Conservation (phyloP, 176 grass and related monocot genomes). For the Juncus inflexus region DNA sequence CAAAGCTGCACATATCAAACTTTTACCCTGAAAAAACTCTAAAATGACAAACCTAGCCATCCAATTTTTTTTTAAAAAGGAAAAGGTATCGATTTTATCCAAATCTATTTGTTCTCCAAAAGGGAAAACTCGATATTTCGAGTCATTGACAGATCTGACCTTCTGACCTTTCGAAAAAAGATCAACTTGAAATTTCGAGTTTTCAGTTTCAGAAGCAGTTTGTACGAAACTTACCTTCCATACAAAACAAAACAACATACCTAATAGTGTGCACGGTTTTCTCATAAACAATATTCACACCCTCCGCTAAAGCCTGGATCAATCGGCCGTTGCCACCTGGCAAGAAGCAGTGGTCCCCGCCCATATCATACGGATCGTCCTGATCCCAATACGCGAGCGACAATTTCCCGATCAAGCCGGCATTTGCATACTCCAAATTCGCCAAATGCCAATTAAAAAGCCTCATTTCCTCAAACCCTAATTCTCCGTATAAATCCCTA, state of each 20-base stretch:
- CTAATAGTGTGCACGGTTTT: conserved; percentile 87
- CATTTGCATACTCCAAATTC: conserved; percentile 96
- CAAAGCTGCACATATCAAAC: no score
- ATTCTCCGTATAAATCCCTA: conserved; percentile 45
- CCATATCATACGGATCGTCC: conserved; percentile 99
- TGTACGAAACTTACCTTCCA: no score
- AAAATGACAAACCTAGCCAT: no score
- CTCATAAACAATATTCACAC: conserved; percentile 77
- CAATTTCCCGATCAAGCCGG: conserved; percentile 67
- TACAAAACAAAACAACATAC: neutral
- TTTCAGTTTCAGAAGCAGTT: no score
- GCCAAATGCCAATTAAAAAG: conserved; percentile 94
- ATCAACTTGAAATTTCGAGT: no score
- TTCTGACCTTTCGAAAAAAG: no score
- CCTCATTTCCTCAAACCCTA: conserved; percentile 68
- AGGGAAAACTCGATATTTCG: no score
- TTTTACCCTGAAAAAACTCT: no score
- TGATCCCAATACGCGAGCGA: conserved; percentile 96
- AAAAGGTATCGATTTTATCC: no score
- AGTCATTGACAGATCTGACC: no score
- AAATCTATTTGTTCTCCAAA: no score
- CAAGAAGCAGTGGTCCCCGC: conserved; percentile 99
- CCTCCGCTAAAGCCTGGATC: conserved; percentile 80
- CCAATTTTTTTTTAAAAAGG: no score
- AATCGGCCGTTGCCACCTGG: conserved; percentile 85